Conservation (phyloP, 768 basidiomycete species). For the Mycena indigotica region DNA sequence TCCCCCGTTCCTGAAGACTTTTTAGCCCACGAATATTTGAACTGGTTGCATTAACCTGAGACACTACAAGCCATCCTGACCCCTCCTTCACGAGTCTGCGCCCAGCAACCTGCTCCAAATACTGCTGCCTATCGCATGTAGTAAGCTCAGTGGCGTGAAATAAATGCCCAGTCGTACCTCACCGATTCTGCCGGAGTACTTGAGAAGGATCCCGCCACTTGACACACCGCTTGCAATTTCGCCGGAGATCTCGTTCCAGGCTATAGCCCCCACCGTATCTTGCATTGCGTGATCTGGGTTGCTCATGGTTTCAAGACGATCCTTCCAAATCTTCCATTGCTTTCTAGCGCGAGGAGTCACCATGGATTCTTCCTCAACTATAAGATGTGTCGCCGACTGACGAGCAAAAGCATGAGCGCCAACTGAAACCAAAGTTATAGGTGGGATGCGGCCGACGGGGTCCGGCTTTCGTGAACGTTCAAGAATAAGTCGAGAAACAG, state of each 20-base stretch:
- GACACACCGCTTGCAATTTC: constrained; percentile 72
- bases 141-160: too few species aligned
- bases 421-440: constrained; percentile 64
- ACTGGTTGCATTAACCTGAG: constrained; percentile 44
- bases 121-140: constrained; percentile 56
- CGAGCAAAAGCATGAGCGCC: constrained; percentile 64
- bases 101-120: constrained; percentile 64
- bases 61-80: constrained; percentile 51
- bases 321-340: constrained; percentile 68
- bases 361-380: constrained; percentile 48
- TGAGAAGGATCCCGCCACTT: constrained; percentile 81
- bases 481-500: constrained; percentile 58
- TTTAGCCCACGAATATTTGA: too few species aligned
- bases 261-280: constrained; percentile 84
- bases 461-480: constrained; percentile 51
- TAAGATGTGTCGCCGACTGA: constrained; percentile 25
- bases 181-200: constrained; percentile 72
- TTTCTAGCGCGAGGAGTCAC: constrained; percentile 48
- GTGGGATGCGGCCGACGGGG: constrained; percentile 66
- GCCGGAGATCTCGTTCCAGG: constrained; percentile 45
- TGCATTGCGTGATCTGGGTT: constrained; percentile 44
- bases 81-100: constrained; percentile 31
- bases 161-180: constrained; percentile 62
- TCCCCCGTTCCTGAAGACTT: constrained; percentile 38
- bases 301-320: constrained; percentile 32